These are phyloP conservation scores for Panus rudis DNA, from an alignment of 768 basidiomycete genomes.

Conservation along the genomic window DNA sequence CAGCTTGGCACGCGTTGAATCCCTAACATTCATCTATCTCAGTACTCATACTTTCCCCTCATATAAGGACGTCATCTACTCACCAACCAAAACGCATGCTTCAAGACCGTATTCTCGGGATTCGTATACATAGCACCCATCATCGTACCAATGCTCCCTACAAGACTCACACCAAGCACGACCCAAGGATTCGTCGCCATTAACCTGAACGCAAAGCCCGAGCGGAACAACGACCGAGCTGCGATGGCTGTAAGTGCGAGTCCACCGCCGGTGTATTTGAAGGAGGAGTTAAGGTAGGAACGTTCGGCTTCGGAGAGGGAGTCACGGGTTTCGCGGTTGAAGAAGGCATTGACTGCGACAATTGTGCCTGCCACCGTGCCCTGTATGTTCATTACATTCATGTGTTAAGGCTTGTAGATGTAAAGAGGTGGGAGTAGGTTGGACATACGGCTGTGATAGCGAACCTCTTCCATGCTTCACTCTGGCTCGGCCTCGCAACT, in stretches of 20 bases:
- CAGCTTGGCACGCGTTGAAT: slow-evolving; percentile 83
- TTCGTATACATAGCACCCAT: slow-evolving; percentile 74
- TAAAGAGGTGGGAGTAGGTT: neutral
- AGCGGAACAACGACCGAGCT: slow-evolving; percentile 72
- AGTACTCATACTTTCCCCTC: neutral
- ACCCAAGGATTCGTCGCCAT: slow-evolving; percentile 87
- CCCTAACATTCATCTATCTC: slow-evolving; percentile 34
- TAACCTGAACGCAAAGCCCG: slow-evolving; percentile 60
- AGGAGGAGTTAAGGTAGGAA: slow-evolving; percentile 66
- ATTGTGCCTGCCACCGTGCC: slow-evolving; percentile 68
- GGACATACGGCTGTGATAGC: slow-evolving; percentile 47
- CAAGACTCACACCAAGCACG: slow-evolving; percentile 75
- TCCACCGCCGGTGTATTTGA: slow-evolving; percentile 80
- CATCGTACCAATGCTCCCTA: slow-evolving; percentile 79
- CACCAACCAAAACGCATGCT: slow-evolving; percentile 78
- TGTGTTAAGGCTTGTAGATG: neutral
- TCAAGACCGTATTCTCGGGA: slow-evolving; percentile 68
- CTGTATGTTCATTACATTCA: too few relatives aligned
- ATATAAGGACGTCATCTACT: slow-evolving; percentile 19
- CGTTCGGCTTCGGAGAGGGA: slow-evolving; percentile 54
- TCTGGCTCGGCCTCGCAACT: slow-evolving; percentile 29
- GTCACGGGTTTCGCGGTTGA: slow-evolving; percentile 78
- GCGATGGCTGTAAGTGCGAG: slow-evolving; percentile 68
- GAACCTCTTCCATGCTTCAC: slow-evolving; percentile 40
- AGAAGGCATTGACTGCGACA: slow-evolving; percentile 50